Evolutionary conservation across 1,139 yeast genomes (phyloP).

Genomic region (Yamadazyma dendronema): DNA sequence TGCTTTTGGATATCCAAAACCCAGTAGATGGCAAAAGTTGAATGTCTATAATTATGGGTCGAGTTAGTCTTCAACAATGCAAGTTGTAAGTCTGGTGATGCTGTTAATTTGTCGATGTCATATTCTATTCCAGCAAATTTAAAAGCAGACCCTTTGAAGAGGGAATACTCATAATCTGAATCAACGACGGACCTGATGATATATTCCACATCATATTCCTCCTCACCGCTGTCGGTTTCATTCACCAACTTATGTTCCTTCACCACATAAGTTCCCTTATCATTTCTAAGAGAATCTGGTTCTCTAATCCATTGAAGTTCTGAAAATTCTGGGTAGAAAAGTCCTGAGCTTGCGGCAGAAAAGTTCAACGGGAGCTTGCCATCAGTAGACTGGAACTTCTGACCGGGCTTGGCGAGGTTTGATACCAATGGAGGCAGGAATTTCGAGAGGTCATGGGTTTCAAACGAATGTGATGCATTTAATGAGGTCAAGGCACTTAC

Average conservation of each 20-base stretch:
- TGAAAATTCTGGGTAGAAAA: slow-evolving; percentile 48
- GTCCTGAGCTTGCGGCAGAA: slow-evolving; percentile 43
- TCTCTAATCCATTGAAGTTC: slow-evolving; percentile 68
- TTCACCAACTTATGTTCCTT: slow-evolving; percentile 18
- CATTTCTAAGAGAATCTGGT: slow-evolving; percentile 41
- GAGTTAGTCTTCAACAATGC: slow-evolving; percentile 57
- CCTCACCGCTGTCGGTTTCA: too few relatives aligned
- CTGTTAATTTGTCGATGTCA: slow-evolving; percentile 50
- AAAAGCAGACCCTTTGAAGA: slow-evolving; percentile 52
- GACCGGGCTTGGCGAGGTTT: slow-evolving; percentile 10
- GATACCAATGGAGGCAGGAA: slow-evolving; percentile 11
- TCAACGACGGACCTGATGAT: slow-evolving; percentile 52
- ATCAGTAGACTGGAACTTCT: slow-evolving; percentile 11
- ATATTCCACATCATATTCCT: slow-evolving; percentile 26
- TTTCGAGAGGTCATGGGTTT: background rate
- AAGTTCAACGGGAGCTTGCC: slow-evolving; percentile 32
- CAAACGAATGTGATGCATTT: slow-evolving; percentile 8
- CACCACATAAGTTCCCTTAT: slow-evolving; percentile 56
- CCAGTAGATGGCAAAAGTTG: slow-evolving; percentile 69
- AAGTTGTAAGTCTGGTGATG: slow-evolving; percentile 61
- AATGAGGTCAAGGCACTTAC: slow-evolving; percentile 24
- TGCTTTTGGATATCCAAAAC: slow-evolving; percentile 28
- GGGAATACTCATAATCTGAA: slow-evolving; percentile 37
- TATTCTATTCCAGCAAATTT: slow-evolving; percentile 36
- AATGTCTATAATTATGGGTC: slow-evolving; percentile 71